These are phyloP conservation scores for Bryum argenteum DNA, from an alignment of 225 moss, liverwort and hornwort genomes.

Conservation along the genomic window DNA sequence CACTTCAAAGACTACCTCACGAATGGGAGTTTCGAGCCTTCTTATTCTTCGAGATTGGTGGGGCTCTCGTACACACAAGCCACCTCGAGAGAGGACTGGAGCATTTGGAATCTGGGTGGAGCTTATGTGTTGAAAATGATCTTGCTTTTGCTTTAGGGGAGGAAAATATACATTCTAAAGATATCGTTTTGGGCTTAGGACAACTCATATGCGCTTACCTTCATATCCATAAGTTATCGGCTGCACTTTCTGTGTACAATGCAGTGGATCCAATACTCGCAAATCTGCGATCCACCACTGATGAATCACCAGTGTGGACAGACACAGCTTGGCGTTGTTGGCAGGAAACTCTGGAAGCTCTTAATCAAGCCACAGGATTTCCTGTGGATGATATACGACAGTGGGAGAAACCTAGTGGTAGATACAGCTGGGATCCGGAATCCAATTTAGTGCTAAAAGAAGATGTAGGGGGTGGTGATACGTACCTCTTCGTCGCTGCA, in stretches of 20 bases:
- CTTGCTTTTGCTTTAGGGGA: not conserved
- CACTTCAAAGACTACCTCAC: not conserved
- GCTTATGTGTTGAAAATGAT: conserved; percentile 14
- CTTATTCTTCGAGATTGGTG: not conserved
- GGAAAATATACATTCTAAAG: not conserved
- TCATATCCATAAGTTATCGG: not conserved
- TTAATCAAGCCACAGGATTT: not conserved
- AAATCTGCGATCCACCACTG: not conserved
- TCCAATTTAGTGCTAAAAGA: conserved; percentile 24
- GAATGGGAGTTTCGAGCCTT: conserved; percentile 19
- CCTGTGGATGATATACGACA: not conserved
- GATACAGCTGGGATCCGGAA: not conserved
- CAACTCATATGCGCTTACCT: not conserved
- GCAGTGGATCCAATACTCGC: not conserved
- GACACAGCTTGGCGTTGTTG: not conserved
- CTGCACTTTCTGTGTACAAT: conserved; percentile 20
- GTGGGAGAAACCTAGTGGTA: not conserved
- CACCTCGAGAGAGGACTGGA: not conserved
- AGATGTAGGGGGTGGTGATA: conserved; percentile 22
- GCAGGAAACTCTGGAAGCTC: conserved; percentile 12
- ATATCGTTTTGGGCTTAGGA: conserved; percentile 13
- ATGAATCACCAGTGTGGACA: conserved; percentile 1
- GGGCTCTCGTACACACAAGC: not conserved
- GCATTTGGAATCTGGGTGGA: conserved; percentile 12
- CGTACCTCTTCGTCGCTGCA: conserved; percentile 18